phyloP scores from a whole-genome alignment of 2,329 filamentous ascomycete genomes.

The Ascochyta pisi region DNA sequence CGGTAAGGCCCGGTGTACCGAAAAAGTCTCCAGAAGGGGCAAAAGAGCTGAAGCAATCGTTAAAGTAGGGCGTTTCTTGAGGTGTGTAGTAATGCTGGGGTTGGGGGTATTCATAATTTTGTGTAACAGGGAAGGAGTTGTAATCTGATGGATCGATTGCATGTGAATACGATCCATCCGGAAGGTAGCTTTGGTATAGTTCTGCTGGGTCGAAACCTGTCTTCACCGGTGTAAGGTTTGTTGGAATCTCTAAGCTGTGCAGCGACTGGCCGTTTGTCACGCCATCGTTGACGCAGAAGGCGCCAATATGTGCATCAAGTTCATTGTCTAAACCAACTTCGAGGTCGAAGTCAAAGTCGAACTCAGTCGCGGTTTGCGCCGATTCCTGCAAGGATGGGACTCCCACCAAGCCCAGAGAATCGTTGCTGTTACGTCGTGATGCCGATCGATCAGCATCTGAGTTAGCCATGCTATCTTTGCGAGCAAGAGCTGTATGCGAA shows the following conservation, averaged over 20 bases:
- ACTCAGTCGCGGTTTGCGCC: not conserved
- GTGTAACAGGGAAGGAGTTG: not conserved
- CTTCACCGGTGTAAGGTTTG: not conserved
- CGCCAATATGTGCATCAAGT: not conserved
- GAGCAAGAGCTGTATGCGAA: not conserved
- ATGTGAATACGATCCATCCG: not conserved
- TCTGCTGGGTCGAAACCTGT: not conserved
- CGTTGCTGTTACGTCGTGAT: conserved; percentile 4
- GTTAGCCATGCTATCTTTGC: not conserved
- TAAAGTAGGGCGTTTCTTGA: conserved; percentile 7
- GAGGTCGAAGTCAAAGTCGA: conserved; percentile 1
- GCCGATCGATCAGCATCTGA: not conserved
- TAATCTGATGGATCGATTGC: not conserved
- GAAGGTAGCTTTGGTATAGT: not conserved
- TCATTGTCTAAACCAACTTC: not conserved
- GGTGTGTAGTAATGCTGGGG: conserved; percentile 7
- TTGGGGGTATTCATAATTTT: not conserved
- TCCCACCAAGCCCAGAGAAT: conserved; percentile 9
- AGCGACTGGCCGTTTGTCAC: not conserved
- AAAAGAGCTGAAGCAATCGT: not conserved
- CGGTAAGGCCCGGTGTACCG: not conserved
- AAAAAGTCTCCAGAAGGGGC: not conserved
- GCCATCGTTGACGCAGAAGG: not conserved
- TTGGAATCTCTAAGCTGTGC: not conserved
- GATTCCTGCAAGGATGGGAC: conserved; percentile 3